Base-by-base conservation (phyloP, 2,329 filamentous ascomycete genomes). In the Ophiobolus disseminans region DNA sequence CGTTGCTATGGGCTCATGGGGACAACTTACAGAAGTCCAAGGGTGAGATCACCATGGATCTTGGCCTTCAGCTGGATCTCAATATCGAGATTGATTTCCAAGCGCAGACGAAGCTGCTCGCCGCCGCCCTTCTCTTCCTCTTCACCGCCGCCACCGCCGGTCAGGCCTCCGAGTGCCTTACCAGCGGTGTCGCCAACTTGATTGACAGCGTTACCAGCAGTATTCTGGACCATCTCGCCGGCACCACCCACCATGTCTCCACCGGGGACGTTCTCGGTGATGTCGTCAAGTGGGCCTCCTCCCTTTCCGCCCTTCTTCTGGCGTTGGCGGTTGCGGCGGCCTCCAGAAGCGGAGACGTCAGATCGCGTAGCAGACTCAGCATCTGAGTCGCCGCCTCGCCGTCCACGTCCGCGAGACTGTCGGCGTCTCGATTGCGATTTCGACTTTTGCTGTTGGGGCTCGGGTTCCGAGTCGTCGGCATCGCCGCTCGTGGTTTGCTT, bases 61-160 rank as follows among this genome's bases (percentile, higher is more conserved):
- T 82, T 84, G n/a, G 83, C 83, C 75, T 86, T 86, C 37, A 86
- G 71, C 63, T 85, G 81, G 45, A 86, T 78, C 65, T 86, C 83
- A 64, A 86, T 83, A 65, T 85, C 83, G 51, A 86, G 72, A 61
- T 86, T 86, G 57, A 85, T 71, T 58, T 86, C 83, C 54, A 86
- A 62, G 58, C 81, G 75, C 69, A 85, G 60, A 58, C 82, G 79
- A 56, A 86, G 73, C 61, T 82, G 77, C 65, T 79, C 78, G 51
- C 75, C 78, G 57, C 75, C 74, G 38, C 55, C 57, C 40, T 68
- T 62, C 20, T 54, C 63, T 6, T 55, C 59, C 7, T 63, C 61
- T 1, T 65, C 61, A 14, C 67, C 72, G 4, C 64, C 70, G 11
- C 72, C 74, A 21, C 75, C 75, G 20, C 78, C 78, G 13, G 77